A percentile compares a stretch with the other conserved stretches of the same genome.
These are phyloP conservation scores for Hymenoscyphus infarciens DNA, from an alignment of 2,329 filamentous ascomycete genomes.

Conservation along the genomic window DNA sequence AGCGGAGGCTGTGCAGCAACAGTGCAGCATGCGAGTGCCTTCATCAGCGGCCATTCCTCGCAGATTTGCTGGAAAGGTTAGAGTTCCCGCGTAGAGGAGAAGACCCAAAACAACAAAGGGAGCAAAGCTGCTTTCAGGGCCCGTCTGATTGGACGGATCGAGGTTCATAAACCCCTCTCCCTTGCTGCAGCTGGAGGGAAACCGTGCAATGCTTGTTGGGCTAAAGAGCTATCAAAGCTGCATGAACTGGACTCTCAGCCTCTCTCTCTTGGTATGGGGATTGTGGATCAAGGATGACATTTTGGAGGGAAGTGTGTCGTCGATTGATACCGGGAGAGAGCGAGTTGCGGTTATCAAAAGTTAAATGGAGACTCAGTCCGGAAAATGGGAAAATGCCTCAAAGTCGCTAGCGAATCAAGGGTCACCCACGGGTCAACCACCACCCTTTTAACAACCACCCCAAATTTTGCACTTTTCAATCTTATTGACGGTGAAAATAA, in stretches of 20 bases:
- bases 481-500: background rate
- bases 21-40: background rate
- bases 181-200: background rate
- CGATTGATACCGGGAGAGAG: background rate
- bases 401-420: background rate
- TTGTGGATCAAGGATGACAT: background rate
- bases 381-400: constrained; percentile 3
- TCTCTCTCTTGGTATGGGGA: background rate
- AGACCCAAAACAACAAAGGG: background rate
- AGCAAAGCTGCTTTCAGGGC: too few relatives aligned
- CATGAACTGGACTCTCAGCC: background rate
- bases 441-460: background rate
- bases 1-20: background rate
- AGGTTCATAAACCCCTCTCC: background rate
- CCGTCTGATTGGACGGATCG: background rate
- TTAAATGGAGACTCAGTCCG: background rate
- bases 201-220: background rate
- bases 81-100: background rate
- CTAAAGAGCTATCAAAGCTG: background rate
- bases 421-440: background rate
- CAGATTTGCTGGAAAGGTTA: background rate
- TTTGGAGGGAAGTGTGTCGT: background rate
- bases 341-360: background rate
- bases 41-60: background rate
- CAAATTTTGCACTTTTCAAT: background rate